These are phyloP conservation scores for Cadophora sp. DNA, from an alignment of 2,329 filamentous ascomycete genomes.

Conservation along the genomic window DNA sequence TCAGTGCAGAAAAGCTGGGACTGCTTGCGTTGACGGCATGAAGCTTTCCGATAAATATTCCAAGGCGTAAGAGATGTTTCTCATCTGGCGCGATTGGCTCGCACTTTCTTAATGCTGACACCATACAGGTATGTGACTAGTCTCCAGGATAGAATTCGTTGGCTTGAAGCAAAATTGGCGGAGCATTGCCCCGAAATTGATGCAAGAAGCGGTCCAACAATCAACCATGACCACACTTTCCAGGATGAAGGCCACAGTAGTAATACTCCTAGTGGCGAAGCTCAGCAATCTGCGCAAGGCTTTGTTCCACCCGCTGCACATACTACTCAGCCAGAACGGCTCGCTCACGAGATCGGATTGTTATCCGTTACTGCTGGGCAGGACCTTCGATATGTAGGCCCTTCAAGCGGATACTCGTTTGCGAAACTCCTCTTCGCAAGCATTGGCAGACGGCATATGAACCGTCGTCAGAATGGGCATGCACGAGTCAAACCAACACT, in stretches of 20 bases:
- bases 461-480: not conserved
- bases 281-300: not conserved
- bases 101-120: not conserved
- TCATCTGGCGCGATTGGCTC: not conserved
- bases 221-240: constrained; percentile 1
- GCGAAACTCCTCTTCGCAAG: constrained; percentile 55
- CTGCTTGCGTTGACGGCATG: constrained; percentile 52
- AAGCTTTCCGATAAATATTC: constrained; percentile 49
- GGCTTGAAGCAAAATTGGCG: constrained; percentile 54
- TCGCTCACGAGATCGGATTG: constrained; percentile 59
- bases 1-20: constrained; percentile 51
- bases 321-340: constrained; percentile 27
- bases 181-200: constrained; percentile 52
- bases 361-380: constrained; percentile 55
- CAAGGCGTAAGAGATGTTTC: constrained; percentile 44
- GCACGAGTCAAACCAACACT: not conserved
- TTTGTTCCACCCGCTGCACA: not conserved
- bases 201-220: constrained; percentile 40
- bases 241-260: constrained; percentile 7
- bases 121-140: constrained; percentile 45
- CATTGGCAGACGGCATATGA: constrained; percentile 39
- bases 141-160: constrained; percentile 51
- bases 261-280: not conserved
- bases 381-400: constrained; percentile 59
- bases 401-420: constrained; percentile 61